These are phyloP conservation scores for Phlyctochytrium arcticum DNA, from an alignment of 192 early-diverging fungal genomes.

Conservation along the genomic window DNA sequence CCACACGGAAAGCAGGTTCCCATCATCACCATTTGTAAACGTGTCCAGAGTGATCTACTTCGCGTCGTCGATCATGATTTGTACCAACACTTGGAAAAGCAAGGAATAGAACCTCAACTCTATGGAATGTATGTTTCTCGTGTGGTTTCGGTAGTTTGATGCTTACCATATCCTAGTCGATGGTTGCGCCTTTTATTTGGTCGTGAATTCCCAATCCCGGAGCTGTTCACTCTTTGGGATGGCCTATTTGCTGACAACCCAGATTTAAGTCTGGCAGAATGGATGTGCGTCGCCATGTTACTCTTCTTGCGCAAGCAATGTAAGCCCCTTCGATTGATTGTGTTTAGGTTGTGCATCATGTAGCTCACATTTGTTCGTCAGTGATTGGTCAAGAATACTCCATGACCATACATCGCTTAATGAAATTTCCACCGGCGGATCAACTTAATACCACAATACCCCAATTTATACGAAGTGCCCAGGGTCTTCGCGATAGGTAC, in stretches of 20 bases:
- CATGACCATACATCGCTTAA: constrained; percentile 32
- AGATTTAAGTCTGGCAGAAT: constrained; percentile 74
- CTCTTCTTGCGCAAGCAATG: constrained; percentile 62
- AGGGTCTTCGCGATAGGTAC: constrained; percentile 13
- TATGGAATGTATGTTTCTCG: constrained; percentile 72
- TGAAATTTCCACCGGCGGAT: constrained; percentile 34
- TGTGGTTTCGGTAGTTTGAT: background rate
- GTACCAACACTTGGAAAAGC: constrained; percentile 60
- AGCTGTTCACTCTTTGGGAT: constrained; percentile 82
- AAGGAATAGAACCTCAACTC: constrained; percentile 90
- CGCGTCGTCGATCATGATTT: constrained; percentile 67
- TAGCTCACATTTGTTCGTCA: background rate
- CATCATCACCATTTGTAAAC: constrained; percentile 68
- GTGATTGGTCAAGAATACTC: constrained; percentile 37
- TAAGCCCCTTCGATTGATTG: constrained; percentile 33
- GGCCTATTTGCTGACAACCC: constrained; percentile 82
- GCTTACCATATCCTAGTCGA: constrained; percentile 53
- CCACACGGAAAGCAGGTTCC: constrained; percentile 38
- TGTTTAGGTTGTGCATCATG: background rate
- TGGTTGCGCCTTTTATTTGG: constrained; percentile 93
- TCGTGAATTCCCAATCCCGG: constrained; percentile 73
- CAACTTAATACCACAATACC: constrained; percentile 3
- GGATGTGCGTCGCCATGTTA: constrained; percentile 74
- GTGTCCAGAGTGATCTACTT: constrained; percentile 69
- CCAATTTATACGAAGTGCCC: constrained; percentile 19